Base-by-base conservation (phyloP, 371 early-diverging fungal genomes). In the Dipsacomyces acuminosporus region DNA sequence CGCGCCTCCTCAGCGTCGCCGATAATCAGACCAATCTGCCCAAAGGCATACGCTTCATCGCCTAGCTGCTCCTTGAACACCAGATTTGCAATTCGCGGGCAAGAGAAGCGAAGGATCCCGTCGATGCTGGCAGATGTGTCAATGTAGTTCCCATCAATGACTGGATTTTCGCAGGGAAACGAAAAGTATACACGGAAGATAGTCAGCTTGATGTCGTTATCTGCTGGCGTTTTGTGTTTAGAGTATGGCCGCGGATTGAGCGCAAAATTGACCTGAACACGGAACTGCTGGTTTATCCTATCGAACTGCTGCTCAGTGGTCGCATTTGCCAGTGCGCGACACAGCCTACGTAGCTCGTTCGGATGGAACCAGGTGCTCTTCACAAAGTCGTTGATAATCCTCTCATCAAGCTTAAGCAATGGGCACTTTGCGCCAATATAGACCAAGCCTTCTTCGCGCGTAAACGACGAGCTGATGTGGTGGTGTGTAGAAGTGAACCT, bases 331-430 rank as follows among this genome's bases (percentile, higher is more conserved):
- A 38, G 11, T 15, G 38, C 11, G 14, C 38, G 38, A n/a, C 38
- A 38, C 17, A 38, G 38, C 38, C 38, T 8, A 13, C 38, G 38
- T n/a, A 38, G 38, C 38, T 38, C 38, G 38, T 38, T 38, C n/a
- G 38, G 38, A 13, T 38, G 38, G 38, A 38, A 38, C 38, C 38
- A 38, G n/a, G 38, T 38, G 38, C 17, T 38, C 38, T 38, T 38
- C 15, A 38, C 38, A 11, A 17, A 11, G 15, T 38, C 38, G 38
- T 38, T 38, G 38, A 38, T 38, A 3, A 38, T 38, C n/a, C 17
- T 4, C 17, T 38, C 38, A 15, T 11, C 17, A n/a, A 11, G 17
- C n/a, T 11, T 17, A 13, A 38, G 17, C 14, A 11, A 11, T 3
- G 11, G 11, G 38, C 38, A 38, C 8, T n/a, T 4, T n/a, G 8